Percentiles rank a stretch among this genome's conserved stretches.
Evolutionary conservation across 139 green algal species (phyloP).

Genomic region (Chlamydomonas schloesseri): DNA sequence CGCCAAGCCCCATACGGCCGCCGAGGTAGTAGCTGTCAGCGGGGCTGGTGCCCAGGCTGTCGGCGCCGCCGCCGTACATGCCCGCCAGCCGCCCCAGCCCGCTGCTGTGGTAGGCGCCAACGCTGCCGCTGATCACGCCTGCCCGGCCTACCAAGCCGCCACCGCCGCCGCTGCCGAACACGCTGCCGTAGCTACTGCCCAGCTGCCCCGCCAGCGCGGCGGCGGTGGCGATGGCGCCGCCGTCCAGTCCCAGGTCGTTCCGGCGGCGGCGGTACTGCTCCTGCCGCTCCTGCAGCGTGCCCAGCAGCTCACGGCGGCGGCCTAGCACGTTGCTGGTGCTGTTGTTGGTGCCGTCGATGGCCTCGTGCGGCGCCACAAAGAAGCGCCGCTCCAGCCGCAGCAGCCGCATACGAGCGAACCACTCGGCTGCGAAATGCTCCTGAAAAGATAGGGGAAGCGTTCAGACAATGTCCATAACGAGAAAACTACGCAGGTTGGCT

Average conservation of each 20-base stretch:
- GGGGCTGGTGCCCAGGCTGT: not conserved
- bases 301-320: conserved; percentile 10
- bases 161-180: no score
- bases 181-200: not conserved
- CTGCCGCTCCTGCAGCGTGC: conserved; percentile 55
- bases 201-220: not conserved
- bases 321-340: conserved; percentile 51
- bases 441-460: no score
- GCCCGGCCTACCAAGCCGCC: no score
- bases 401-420: conserved; percentile 35
- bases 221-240: not conserved
- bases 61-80: no score
- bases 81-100: no score
- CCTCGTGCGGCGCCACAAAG: conserved; percentile 40
- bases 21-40: not conserved
- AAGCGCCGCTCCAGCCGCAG: not conserved
- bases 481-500: no score
- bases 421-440: conserved; percentile 48
- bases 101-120: no score
- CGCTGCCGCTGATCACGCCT: no score
- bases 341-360: conserved; percentile 57
- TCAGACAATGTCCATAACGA: no score
- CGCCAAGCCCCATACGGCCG: not conserved
- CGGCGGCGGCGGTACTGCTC: conserved; percentile 40
- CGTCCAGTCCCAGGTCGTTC: conserved; percentile 15